phyloP scores from a whole-genome alignment of 257 asterid genomes.

The Galeopsis tetrahit region DNA sequence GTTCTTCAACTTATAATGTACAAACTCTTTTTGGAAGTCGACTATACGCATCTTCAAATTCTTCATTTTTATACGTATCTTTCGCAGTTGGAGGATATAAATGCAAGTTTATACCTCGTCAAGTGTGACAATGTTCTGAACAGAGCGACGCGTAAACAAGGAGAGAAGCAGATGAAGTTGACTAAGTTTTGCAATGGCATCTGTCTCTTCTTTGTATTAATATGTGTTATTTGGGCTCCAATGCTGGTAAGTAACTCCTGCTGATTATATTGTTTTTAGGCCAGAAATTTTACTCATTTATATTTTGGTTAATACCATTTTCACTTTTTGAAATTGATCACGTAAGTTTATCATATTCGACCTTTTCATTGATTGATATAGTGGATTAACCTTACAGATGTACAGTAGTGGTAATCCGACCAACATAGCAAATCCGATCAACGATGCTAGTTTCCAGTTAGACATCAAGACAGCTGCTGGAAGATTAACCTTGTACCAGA shows the following conservation, averaged over 20 bases:
- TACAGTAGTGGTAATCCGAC: constrained; percentile 98
- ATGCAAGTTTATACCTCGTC: constrained; percentile 95
- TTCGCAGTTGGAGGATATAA: constrained; percentile 90
- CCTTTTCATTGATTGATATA: not conserved
- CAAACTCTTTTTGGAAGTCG: not conserved
- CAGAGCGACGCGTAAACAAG: constrained; percentile 83
- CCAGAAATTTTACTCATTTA: no score
- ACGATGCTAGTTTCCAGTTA: constrained; percentile 85
- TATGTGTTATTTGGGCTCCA: constrained; percentile 98
- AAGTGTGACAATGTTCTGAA: constrained; percentile 85
- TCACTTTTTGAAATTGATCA: no score
- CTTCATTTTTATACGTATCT: not conserved
- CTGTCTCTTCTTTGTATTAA: constrained; percentile 78
- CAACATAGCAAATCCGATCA: constrained; percentile 91
- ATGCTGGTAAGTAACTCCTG: constrained; percentile 70
- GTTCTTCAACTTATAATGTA: constrained; percentile 23
- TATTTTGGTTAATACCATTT: no score
- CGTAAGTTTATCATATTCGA: no score
- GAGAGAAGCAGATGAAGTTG: constrained; percentile 83
- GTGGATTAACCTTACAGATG: constrained; percentile 54
- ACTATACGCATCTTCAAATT: not conserved
- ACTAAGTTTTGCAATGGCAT: constrained; percentile 92
- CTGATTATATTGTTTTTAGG: no score
- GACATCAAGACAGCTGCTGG: constrained; percentile 84
- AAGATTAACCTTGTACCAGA: constrained; percentile 79